A percentile compares a stretch with the other conserved stretches of the same genome.
These are phyloP conservation scores for Rhizopogon vinicolor DNA, from an alignment of 768 basidiomycete species.

Conservation along the genomic window DNA sequence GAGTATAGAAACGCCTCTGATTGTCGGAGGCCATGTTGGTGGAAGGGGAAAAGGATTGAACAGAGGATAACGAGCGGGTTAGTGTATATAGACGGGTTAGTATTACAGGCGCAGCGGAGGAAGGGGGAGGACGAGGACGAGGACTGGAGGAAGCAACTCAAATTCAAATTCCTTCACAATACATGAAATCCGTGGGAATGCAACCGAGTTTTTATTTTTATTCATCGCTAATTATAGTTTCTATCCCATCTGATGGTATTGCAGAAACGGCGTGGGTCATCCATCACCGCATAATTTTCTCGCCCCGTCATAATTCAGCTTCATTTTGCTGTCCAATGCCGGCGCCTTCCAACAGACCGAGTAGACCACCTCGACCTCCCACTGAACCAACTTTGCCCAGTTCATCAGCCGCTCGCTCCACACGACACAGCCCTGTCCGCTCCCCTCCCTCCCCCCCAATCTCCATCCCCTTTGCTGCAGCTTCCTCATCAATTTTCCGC, in stretches of 20 bases:
- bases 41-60: slow-evolving; percentile 6
- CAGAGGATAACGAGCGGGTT: slow-evolving; percentile 17
- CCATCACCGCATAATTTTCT: background rate
- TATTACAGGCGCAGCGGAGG: slow-evolving; percentile 1
- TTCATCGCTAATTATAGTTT: too few relatives aligned
- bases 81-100: background rate
- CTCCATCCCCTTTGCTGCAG: slow-evolving; percentile 34
- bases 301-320: background rate
- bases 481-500: slow-evolving; percentile 44
- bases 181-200: background rate
- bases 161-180: background rate
- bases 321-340: slow-evolving; percentile 14
- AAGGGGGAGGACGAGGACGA: background rate
- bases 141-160: too few relatives aligned
- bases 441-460: slow-evolving; percentile 39
- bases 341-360: slow-evolving; percentile 45
- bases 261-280: background rate
- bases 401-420: slow-evolving; percentile 42
- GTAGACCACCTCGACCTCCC: slow-evolving; percentile 32
- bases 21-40: slow-evolving; percentile 26
- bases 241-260: too few relatives aligned
- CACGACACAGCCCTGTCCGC: slow-evolving; percentile 39
- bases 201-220: background rate
- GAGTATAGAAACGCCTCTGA: slow-evolving; percentile 38
- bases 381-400: slow-evolving; percentile 13